Evolutionary conservation across 1,284 basidiomycete species (phyloP).

Genomic region (Pseudozyma hubeiensis): DNA sequence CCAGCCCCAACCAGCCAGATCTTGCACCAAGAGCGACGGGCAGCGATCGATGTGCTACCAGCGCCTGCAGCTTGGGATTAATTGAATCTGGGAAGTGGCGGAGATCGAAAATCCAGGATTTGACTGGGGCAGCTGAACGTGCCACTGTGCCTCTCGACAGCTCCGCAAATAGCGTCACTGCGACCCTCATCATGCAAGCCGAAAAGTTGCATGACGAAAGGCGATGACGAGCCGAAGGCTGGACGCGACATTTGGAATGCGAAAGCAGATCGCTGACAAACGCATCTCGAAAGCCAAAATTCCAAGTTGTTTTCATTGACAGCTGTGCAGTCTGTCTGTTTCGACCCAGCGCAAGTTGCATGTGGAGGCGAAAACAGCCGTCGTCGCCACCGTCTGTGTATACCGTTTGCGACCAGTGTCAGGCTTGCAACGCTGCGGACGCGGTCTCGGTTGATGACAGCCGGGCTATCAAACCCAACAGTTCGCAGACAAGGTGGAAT

Average conservation of each 20-base stretch:
- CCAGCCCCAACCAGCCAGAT: conserved; percentile 5
- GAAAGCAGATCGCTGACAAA: conserved; percentile 25
- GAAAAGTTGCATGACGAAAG: conserved; percentile 1
- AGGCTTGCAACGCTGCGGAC: too few species aligned
- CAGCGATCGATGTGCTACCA: too few species aligned
- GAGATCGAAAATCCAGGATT: conserved; percentile 29
- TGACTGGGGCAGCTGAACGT: conserved; percentile 7
- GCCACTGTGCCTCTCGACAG: neutral
- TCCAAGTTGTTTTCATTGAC: neutral
- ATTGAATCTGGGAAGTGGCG: conserved; percentile 2
- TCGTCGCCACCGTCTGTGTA: too few species aligned
- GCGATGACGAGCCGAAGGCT: conserved; percentile 14
- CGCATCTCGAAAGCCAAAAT: neutral
- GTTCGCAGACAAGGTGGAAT: too few species aligned
- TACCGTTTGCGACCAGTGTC: too few species aligned
- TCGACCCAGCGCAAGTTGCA: conserved; percentile 12
- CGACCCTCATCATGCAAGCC: neutral
- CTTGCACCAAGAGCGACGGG: neutral
- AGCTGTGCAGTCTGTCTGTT: neutral
- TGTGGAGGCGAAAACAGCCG: conserved; percentile 3
- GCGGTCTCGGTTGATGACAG: too few species aligned
- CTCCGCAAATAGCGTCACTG: too few species aligned
- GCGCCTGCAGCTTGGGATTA: too few species aligned
- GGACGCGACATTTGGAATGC: neutral
- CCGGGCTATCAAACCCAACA: too few species aligned